Base-by-base conservation (phyloP, 306 rosid species). In the Vigna trinervia region DNA sequence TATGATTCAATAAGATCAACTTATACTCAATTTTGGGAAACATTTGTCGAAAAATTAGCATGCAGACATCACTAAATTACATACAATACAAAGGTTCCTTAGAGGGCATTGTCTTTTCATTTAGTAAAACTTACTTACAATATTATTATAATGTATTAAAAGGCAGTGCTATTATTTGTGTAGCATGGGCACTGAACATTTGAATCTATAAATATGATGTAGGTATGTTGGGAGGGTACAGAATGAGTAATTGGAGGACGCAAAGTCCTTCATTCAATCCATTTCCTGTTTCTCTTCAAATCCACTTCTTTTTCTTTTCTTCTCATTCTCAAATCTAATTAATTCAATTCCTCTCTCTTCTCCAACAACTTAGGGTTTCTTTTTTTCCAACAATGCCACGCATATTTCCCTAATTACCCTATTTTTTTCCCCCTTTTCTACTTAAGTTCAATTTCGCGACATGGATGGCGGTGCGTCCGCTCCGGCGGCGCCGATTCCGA, bases 401-500 rank as follows among this genome's bases (percentile, higher is more conserved):
- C 78, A 12, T 41, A 41, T 41, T 82, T 59, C 2, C 82, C 48
- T 22, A 13, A 71, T 53, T 26, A 6, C 20, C 3, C 20, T 1
- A 26, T 26, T 41, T 12, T 57, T 59, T 8, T 6, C 19, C 10
- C 12, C 10, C 12, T 34, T 10, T 5, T 8, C n/a, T n/a, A 1
- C n/a, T 52, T 13, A 62, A 22, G 3, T 39, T 32, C 15, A 32
- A 51, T 15, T 70, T 11, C 26, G 11, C 28, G 2, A 62, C 6
- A 93, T 91, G 97, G 96, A 77, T 0, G 69, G 80, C 53, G 82
- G 79, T n/a, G 90, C 83, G 0, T 45, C 83, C n/a, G 15, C 82
- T 13, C 86, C 84, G 9, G 90, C 97, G 81, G 48, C 88, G 12
- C 93, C 96, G 71, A 84, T 94, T 3, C 78, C 79, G 13, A 94